A percentile compares a stretch with the other conserved stretches of the same genome.
These are phyloP conservation scores for Aspergillus texensis DNA, from an alignment of 2,329 filamentous ascomycete species.

Conservation along the genomic window DNA sequence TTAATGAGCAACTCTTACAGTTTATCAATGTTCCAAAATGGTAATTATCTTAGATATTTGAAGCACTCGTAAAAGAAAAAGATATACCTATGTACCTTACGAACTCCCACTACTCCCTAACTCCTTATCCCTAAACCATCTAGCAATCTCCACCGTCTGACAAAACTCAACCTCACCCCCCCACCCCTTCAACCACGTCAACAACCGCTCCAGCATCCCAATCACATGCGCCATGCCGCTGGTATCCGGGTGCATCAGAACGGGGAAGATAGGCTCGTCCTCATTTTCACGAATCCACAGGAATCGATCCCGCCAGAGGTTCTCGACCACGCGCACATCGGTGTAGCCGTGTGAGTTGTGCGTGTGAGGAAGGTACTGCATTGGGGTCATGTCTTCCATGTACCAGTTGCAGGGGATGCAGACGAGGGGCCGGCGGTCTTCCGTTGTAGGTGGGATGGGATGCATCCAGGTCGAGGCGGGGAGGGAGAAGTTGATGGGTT, in stretches of 20 bases:
- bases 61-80: no score
- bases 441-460: conserved; percentile 33
- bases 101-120: background rate
- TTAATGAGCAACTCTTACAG: background rate
- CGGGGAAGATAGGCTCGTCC: conserved; percentile 50
- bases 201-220: conserved; percentile 58
- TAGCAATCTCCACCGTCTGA: conserved; percentile 34
- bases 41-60: background rate
- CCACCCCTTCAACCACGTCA: conserved; percentile 53
- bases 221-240: conserved; percentile 64
- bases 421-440: conserved; percentile 36
- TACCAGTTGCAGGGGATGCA: conserved; percentile 51
- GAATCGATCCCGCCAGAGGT: conserved; percentile 64
- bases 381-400: conserved; percentile 51
- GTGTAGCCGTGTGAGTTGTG: conserved; percentile 62
- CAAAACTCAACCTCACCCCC: conserved; percentile 36
- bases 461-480: conserved; percentile 50
- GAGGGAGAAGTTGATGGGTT: conserved; percentile 46
- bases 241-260: conserved; percentile 61
- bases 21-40: background rate
- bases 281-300: conserved; percentile 56
- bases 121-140: conserved; percentile 30
- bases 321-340: conserved; percentile 58
- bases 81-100: background rate
- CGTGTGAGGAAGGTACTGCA: conserved; percentile 47